A percentile compares a stretch with the other conserved stretches of the same genome.
Conservation (phyloP, 306 rosid species). For the Rosa rugosa region DNA sequence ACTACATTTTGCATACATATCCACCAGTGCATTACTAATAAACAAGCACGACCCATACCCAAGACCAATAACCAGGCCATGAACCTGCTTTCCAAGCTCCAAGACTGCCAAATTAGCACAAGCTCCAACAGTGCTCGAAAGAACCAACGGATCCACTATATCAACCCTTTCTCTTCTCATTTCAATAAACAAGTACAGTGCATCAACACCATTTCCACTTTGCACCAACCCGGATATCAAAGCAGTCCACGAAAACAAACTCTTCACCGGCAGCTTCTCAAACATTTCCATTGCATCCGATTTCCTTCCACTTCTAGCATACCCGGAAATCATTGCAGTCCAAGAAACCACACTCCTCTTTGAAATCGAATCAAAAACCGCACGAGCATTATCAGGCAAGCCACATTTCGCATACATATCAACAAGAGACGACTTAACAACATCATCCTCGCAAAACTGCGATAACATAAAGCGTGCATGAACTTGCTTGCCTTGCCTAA, state of each 20-base stretch:
- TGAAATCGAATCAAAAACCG: slow-evolving; percentile 59
- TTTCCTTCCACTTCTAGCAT: slow-evolving; percentile 66
- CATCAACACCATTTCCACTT: slow-evolving; percentile 68
- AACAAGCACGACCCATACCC: slow-evolving; percentile 79
- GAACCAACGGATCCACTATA: slow-evolving; percentile 70
- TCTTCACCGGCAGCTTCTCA: slow-evolving; percentile 37
- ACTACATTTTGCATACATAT: slow-evolving; percentile 91
- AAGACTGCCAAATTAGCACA: slow-evolving; percentile 70
- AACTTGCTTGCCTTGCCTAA: slow-evolving; percentile 59
- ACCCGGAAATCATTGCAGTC: slow-evolving; percentile 82
- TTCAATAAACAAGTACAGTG: slow-evolving; percentile 51
- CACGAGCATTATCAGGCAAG: slow-evolving; percentile 50
- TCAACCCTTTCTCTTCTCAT: slow-evolving; percentile 65
- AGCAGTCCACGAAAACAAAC: slow-evolving; percentile 81
- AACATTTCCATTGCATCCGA: slow-evolving; percentile 58
- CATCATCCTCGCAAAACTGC: slow-evolving; percentile 50
- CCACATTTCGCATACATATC: slow-evolving; percentile 80
- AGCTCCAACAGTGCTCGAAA: slow-evolving; percentile 78
- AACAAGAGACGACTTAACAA: slow-evolving; percentile 75
- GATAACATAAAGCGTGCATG: slow-evolving; percentile 70
- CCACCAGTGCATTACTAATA: slow-evolving; percentile 77
- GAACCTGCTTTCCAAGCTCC: slow-evolving; percentile 82
- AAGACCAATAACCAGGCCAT: slow-evolving; percentile 53
- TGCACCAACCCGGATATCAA: slow-evolving; percentile 86
- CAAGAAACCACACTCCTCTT: slow-evolving; percentile 50